Evolutionary conservation across 371 early-diverging fungal genomes (phyloP).

Genomic region (Nematocida sp.): DNA sequence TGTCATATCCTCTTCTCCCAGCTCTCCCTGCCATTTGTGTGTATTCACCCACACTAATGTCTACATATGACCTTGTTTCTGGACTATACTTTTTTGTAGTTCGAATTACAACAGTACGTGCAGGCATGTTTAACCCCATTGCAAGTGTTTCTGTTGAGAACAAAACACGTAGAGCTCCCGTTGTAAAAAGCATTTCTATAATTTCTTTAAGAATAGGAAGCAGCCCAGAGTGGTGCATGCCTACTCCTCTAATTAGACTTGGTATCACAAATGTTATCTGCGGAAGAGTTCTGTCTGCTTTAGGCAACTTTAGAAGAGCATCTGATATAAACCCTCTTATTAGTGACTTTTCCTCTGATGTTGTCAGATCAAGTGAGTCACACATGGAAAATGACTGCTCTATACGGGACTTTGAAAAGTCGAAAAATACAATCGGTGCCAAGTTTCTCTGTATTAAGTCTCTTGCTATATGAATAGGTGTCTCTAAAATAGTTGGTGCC

Average conservation of each 20-base stretch:
- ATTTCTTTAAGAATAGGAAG: slow-evolving; percentile 94
- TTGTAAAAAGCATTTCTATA: slow-evolving; percentile 86
- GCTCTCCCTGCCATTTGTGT: slow-evolving; percentile 98
- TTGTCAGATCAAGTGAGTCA: slow-evolving; percentile 60
- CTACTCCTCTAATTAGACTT: slow-evolving; percentile 82
- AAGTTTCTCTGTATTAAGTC: slow-evolving; percentile 59
- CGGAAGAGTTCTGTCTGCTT: slow-evolving; percentile 73
- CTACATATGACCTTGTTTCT: slow-evolving; percentile 73
- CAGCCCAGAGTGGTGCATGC: slow-evolving; percentile 91
- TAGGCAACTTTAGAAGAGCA: slow-evolving; percentile 60
- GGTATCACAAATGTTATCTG: slow-evolving; percentile 82
- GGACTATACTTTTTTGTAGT: slow-evolving; percentile 75
- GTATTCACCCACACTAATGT: slow-evolving; percentile 82
- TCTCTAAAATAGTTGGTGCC: slow-evolving; percentile 48
- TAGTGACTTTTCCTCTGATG: slow-evolving; percentile 59
- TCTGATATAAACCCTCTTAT: slow-evolving; percentile 59
- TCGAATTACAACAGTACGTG: slow-evolving; percentile 86
- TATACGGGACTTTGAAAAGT: slow-evolving; percentile 66
- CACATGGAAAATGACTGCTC: slow-evolving; percentile 62
- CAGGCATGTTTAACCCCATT: slow-evolving; percentile 98
- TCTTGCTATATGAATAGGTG: slow-evolving; percentile 61
- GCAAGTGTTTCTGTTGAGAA: slow-evolving; percentile 92
- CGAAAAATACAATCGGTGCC: slow-evolving; percentile 67
- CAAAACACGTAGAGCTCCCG: slow-evolving; percentile 82
- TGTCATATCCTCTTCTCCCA: slow-evolving; percentile 90